Base-by-base conservation (phyloP, 2,329 filamentous ascomycete genomes). In the Cercospora berteroae region DNA sequence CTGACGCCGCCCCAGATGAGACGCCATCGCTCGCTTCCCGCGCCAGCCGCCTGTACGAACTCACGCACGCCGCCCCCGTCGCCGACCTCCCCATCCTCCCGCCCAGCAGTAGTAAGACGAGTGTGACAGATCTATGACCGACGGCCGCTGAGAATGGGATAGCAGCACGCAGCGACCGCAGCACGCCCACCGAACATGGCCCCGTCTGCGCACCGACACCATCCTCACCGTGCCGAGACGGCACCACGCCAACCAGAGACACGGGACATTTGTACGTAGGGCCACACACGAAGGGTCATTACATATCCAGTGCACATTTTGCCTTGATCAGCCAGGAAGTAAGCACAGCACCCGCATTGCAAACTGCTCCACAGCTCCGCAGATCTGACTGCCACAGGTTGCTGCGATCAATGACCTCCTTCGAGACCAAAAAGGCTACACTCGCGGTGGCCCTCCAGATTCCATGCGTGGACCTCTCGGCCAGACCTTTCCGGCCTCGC, bases 251-350 rank as follows among this genome's bases (percentile, higher is more conserved):
- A 2, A 70, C 59, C 23, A 62, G 70, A 55, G 70, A 71, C 42
- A 67, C 70, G 1, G 70, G 70, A 23, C 70, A 71, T 62, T 50
- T 71, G 25, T 70, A 71, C 57, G 68, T 71, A 16, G 70, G 70
- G n/a, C 68, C 70, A 16, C 70, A 71, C 31, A 71, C 70, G 50
- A 71, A 71, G 58, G 68, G 70, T 4, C 68, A 70, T 18, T 71
- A 71, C 55, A 70, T 71, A 18, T 71, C 70, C 12, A 67, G 64
- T 42, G 68, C 68, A 10, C 68, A 71, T 31, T 71, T 71, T 42
- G 70, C 70, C 18, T 57, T 70, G n/a, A 70, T 71, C 27, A 66
- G 66, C 31, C 68, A 70, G 59, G 70, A 71, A 63, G 69, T 68
- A 55, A 57, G 62, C 20, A 29, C 52, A 27, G 2, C 36, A 23